Conservation (phyloP, 768 basidiomycete genomes). For the Inosperma sp. region DNA sequence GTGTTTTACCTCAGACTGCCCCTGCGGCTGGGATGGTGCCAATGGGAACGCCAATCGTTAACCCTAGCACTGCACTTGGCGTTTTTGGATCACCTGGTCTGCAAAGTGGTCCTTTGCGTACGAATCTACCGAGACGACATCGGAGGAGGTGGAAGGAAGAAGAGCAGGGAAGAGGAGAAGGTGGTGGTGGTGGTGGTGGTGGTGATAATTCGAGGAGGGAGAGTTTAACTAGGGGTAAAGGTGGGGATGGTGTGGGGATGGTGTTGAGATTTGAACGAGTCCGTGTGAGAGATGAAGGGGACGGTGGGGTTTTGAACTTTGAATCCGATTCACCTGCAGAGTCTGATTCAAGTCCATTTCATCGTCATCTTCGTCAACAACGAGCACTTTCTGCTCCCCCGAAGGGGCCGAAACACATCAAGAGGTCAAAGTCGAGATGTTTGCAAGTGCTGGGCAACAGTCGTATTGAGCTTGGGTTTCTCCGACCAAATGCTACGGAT, state of each 20-base stretch:
- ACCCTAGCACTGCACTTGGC: no score
- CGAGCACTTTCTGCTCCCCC: background rate
- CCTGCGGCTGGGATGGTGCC: no score
- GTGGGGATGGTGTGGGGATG: background rate
- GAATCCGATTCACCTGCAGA: conserved; percentile 2
- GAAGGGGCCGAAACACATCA: background rate
- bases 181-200: background rate
- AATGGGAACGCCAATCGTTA: no score
- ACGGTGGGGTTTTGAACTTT: background rate
- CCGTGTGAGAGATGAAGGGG: background rate
- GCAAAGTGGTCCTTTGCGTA: no score
- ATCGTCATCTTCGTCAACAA: no score
- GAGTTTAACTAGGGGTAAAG: background rate
- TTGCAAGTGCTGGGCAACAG: conserved; percentile 5
- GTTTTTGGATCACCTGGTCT: no score
- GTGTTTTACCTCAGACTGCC: no score
- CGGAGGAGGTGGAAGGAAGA: background rate
- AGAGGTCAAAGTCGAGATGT: conserved; percentile 10
- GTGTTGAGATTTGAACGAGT: conserved; percentile 6
- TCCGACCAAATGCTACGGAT: background rate
- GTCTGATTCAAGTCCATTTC: no score
- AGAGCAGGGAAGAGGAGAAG: background rate
- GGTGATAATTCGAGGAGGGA: background rate
- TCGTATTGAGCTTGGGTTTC: conserved; percentile 8
- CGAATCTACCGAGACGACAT: background rate